Conservation (phyloP, 108 stramenopile genomes). For the Skeletonema grethae region DNA sequence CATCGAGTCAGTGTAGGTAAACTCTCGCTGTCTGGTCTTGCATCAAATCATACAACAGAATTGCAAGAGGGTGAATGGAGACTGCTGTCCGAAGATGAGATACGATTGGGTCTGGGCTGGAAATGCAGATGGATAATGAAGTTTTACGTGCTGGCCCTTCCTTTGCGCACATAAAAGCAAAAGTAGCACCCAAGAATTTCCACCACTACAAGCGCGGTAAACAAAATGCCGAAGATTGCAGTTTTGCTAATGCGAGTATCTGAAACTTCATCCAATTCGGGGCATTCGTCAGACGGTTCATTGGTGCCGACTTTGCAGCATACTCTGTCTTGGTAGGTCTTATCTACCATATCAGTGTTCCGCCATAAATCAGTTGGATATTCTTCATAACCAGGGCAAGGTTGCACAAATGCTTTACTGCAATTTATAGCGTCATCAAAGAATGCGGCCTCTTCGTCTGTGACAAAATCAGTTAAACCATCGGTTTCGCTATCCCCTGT, state of each 20-base stretch:
- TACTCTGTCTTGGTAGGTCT: slow-evolving; percentile 31
- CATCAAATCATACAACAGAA: background rate
- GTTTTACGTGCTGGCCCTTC: background rate
- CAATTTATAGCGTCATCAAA: slow-evolving; percentile 22
- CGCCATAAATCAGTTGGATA: slow-evolving; percentile 36
- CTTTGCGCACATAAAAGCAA: slow-evolving; percentile 33
- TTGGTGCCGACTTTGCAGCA: slow-evolving; percentile 46
- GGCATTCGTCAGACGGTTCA: slow-evolving; percentile 24
- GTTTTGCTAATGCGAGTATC: slow-evolving; percentile 10
- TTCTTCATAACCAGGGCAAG: slow-evolving; percentile 41
- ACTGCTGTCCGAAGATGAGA: slow-evolving; percentile 55
- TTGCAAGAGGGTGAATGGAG: slow-evolving; percentile 62
- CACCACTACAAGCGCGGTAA: slow-evolving; percentile 23
- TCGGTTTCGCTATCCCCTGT: background rate
- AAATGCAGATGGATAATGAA: slow-evolving; percentile 18
- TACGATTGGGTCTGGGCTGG: slow-evolving; percentile 45
- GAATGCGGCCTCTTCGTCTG: background rate
- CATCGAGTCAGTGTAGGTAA: slow-evolving; percentile 53
- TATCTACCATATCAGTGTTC: slow-evolving; percentile 20
- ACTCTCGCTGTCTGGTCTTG: slow-evolving; percentile 25
- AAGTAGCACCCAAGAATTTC: slow-evolving; percentile 41
- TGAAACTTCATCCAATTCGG: slow-evolving; percentile 25
- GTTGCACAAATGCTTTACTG: slow-evolving; percentile 30
- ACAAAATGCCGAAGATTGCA: slow-evolving; percentile 41
- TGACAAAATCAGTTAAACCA: slow-evolving; percentile 3